Conservation (phyloP, 306 rosid genomes). For the Carpinus viminea region DNA sequence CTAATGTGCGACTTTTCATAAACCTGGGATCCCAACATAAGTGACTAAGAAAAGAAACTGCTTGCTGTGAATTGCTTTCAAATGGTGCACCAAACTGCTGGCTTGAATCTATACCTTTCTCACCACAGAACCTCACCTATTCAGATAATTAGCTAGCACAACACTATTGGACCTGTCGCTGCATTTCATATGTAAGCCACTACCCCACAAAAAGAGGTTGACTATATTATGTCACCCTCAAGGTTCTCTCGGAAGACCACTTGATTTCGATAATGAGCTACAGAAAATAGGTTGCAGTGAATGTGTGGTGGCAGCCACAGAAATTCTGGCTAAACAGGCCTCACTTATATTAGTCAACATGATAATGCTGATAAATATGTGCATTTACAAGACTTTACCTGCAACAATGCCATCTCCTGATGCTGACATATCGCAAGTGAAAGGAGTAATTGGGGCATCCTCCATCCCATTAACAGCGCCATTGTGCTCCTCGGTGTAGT, state of each 20-base stretch:
- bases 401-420: slow-evolving; percentile 95
- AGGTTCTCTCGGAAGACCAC: slow-evolving; percentile 9
- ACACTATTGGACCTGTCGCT: background rate
- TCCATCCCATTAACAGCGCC: slow-evolving; percentile 88
- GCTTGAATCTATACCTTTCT: slow-evolving; percentile 18
- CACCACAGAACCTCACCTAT: background rate
- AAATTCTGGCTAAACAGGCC: slow-evolving; percentile 12
- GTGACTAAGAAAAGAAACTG: background rate
- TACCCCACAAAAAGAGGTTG: background rate
- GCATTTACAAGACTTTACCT: slow-evolving; percentile 50
- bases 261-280: slow-evolving; percentile 1
- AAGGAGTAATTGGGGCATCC: slow-evolving; percentile 81
- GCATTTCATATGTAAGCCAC: slow-evolving; percentile 16
- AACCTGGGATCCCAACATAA: background rate
- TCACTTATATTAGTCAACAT: background rate
- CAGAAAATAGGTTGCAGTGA: slow-evolving; percentile 18
- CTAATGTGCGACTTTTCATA: background rate
- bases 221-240: background rate
- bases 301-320: slow-evolving; percentile 1
- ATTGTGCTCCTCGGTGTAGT: slow-evolving; percentile 70
- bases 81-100: background rate
- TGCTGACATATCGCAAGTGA: slow-evolving; percentile 84
- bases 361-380: background rate
- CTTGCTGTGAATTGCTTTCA: background rate
- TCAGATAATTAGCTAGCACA: background rate